Conservation (phyloP, 2,329 filamentous ascomycete genomes). For the Exophiala bonariae region DNA sequence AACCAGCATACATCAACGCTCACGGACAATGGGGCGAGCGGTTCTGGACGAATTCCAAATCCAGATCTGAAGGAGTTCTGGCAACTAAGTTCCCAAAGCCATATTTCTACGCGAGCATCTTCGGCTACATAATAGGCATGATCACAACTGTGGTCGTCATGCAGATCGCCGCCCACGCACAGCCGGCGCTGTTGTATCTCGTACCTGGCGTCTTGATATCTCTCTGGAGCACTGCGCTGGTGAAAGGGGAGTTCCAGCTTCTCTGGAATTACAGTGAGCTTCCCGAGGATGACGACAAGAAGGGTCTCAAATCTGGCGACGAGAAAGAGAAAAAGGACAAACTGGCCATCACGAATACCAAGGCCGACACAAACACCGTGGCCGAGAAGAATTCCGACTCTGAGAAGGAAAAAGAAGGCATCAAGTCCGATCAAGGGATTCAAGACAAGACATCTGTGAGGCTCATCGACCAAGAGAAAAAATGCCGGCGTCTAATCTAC, state of each 20-base stretch:
- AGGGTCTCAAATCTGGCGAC: conserved; percentile 36
- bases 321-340: conserved; percentile 4
- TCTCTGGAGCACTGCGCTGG: conserved; percentile 71
- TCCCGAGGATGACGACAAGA: conserved; percentile 44
- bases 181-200: conserved; percentile 88
- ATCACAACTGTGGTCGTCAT: conserved; percentile 73
- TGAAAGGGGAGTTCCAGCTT: conserved; percentile 68
- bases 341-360: neutral
- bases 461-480: neutral
- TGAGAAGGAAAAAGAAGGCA: neutral
- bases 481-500: conserved; percentile 7
- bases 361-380: neutral
- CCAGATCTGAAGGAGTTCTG: conserved; percentile 35
- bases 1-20: conserved; percentile 51
- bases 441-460: neutral
- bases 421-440: neutral
- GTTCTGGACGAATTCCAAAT: conserved; percentile 66
- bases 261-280: conserved; percentile 83
- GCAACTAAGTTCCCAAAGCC: conserved; percentile 69
- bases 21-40: conserved; percentile 79
- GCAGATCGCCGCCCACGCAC: conserved; percentile 74
- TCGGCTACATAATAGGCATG: conserved; percentile 79
- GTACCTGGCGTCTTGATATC: conserved; percentile 79
- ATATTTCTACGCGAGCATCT: conserved; percentile 77
- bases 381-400: neutral